Evolutionary conservation across 2,329 filamentous ascomycete genomes (phyloP).

Genomic region (Aureobasidium musti): DNA sequence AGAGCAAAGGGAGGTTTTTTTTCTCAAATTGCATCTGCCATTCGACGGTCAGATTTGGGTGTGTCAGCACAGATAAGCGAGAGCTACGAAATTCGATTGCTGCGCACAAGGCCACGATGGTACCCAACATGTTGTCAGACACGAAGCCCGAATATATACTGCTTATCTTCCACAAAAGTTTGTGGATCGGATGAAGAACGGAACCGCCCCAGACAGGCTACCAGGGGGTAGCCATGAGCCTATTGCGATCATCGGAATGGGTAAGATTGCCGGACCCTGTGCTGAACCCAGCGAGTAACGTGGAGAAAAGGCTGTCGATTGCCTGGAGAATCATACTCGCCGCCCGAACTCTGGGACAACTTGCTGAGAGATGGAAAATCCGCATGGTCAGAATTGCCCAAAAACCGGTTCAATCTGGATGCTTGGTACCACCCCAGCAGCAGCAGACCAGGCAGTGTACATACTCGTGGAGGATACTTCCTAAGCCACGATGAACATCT

Average conservation of each 20-base stretch:
- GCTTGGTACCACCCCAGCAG: conserved; percentile 35
- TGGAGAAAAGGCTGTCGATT: conserved; percentile 45
- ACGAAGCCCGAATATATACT: neutral
- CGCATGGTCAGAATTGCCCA: conserved; percentile 34
- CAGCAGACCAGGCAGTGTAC: conserved; percentile 3
- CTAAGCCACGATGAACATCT: conserved; percentile 34
- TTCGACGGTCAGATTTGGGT: neutral
- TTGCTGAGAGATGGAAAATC: conserved; percentile 23
- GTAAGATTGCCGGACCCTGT: neutral
- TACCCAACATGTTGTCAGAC: neutral
- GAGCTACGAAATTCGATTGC: too few relatives aligned
- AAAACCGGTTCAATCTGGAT: conserved; percentile 30
- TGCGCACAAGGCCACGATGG: neutral
- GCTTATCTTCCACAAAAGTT: neutral
- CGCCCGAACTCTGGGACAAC: conserved; percentile 29
- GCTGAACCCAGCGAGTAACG: neutral
- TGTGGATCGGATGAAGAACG: neutral
- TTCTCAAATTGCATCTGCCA: neutral
- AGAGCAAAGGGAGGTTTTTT: neutral
- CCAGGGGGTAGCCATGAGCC: conserved; percentile 34
- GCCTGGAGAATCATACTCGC: conserved; percentile 43
- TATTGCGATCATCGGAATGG: conserved; percentile 49
- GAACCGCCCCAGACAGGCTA: neutral
- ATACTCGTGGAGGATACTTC: conserved; percentile 31
- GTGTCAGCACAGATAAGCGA: neutral